Base-by-base conservation (phyloP, 768 basidiomycete genomes). In the Tulasnella sp. region DNA sequence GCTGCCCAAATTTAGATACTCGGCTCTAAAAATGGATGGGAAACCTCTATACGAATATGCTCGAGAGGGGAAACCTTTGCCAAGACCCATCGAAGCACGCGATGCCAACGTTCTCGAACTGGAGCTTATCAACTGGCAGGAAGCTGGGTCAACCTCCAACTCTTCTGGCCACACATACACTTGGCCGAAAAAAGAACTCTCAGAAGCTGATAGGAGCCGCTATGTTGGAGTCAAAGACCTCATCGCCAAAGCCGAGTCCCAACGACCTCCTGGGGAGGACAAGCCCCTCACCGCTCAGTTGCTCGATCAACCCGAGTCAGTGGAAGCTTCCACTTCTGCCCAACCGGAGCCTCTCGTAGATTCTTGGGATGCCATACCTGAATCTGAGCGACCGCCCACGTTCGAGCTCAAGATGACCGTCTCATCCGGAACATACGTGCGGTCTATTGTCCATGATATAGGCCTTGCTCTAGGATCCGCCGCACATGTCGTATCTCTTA, bases 11-110 rank as follows among this genome's bases (percentile, higher is more conserved):
- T 74, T 39, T 84, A 98, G 97, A 84, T 99, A 97, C 86, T 99
- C 98, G 14, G 98, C 98, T 1, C 88, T 99, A 46, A 99, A 99
- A 85, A 99, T 99, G 97, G 96, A 99, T 82, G 98, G 98, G 0
- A 94, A 90, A 85, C 95, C 95, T 0, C 85, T 99, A 46, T 95
- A 99, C 84, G 97, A 99, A 82, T 99, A 99, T 84, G 98, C 98
- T 27, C 91, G 98, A 2, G 89, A 92, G 83, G 94, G 94, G 10
- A 94, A 92, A 62, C 95, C 97, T 0, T 89, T 99, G 21, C 98
- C 98, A 42, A 91, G 96, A 12, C 94, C 97, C n/a, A 97, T 99
- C 80, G 95, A 96, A 83, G 85, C 92, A 74, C 92, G 98, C 16
- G 88, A 90, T 81, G 93, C 94, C 27, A 95, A 91, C 12, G 91